Evolutionary conservation across 345 rosid genomes (phyloP).

Genomic region (Hevea brasiliensis): DNA sequence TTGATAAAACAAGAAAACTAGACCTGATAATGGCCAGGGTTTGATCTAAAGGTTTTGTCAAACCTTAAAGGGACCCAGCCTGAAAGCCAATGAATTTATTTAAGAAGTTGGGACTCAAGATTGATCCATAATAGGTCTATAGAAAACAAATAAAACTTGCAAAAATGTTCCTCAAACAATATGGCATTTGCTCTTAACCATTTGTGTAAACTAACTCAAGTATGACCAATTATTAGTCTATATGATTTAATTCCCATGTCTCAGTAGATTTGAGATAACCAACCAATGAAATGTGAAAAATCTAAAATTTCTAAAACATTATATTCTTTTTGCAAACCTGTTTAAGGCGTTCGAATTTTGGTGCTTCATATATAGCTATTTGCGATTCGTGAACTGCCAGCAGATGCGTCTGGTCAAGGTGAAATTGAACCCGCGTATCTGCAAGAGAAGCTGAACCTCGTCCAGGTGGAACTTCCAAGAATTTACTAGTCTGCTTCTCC

Average conservation of each 20-base stretch:
- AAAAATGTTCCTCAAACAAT: too few species aligned
- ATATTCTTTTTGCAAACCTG: constrained; percentile 48
- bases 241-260: not conserved
- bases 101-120: too few species aligned
- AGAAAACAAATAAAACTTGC: too few species aligned
- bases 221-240: too few species aligned
- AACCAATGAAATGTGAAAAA: not conserved
- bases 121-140: too few species aligned
- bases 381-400: constrained; percentile 79
- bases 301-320: not conserved
- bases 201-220: too few species aligned
- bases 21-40: not conserved
- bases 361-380: constrained; percentile 70
- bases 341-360: constrained; percentile 61
- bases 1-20: not conserved
- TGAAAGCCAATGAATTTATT: too few species aligned
- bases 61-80: not conserved
- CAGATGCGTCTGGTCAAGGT: constrained; percentile 60
- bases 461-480: constrained; percentile 53
- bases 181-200: too few species aligned
- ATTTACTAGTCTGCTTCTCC: constrained; percentile 61
- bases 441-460: constrained; percentile 48
- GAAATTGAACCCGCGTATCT: constrained; percentile 83
- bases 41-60: not conserved
- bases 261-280: not conserved